These are phyloP conservation scores for Delitschia confertaspora DNA, from an alignment of 495 filamentous ascomycete genomes.

Conservation along the genomic window DNA sequence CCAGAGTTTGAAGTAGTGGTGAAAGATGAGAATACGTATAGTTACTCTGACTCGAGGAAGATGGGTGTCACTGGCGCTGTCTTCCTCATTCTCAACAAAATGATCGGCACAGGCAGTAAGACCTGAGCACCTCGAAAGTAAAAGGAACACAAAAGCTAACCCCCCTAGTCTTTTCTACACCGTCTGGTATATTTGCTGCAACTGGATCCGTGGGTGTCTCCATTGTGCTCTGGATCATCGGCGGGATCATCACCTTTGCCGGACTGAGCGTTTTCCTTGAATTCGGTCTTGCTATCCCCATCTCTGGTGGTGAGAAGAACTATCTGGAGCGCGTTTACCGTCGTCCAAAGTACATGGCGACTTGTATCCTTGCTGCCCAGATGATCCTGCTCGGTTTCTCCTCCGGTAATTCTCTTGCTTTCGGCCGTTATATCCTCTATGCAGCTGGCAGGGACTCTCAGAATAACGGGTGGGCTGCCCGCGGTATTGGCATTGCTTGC, in stretches of 20 bases:
- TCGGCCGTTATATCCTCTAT: slow-evolving; percentile 31
- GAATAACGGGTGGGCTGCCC: slow-evolving; percentile 57
- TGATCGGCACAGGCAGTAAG: slow-evolving; percentile 50
- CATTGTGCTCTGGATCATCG: slow-evolving; percentile 37
- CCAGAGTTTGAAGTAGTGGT: slow-evolving; percentile 13
- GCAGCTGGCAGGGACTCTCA: slow-evolving; percentile 49
- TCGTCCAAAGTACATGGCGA: slow-evolving; percentile 26
- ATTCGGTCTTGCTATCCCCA: slow-evolving; percentile 33
- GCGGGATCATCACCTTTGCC: slow-evolving; percentile 34
- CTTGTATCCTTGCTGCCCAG: slow-evolving; percentile 22
- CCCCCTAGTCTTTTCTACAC: slow-evolving; percentile 43
- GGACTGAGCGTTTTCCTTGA: slow-evolving; percentile 45
- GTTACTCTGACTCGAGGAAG: slow-evolving; percentile 39
- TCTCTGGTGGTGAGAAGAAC: slow-evolving; percentile 29
- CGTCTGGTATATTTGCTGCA: slow-evolving; percentile 41
- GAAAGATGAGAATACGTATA: slow-evolving; percentile 38
- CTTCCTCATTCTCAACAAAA: slow-evolving; percentile 50
- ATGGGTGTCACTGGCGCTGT: slow-evolving; percentile 45
- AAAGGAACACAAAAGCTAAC: slow-evolving; percentile 15
- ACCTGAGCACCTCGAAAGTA: background rate
- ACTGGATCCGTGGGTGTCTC: slow-evolving; percentile 42
- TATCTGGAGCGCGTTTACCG: slow-evolving; percentile 30
- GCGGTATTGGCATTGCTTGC: slow-evolving; percentile 57
- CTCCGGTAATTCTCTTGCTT: slow-evolving; percentile 31
- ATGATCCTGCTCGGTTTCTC: slow-evolving; percentile 46